These are phyloP conservation scores for Cordyceps pruinosa DNA, from an alignment of 2,329 filamentous ascomycete species.

Conservation along the genomic window DNA sequence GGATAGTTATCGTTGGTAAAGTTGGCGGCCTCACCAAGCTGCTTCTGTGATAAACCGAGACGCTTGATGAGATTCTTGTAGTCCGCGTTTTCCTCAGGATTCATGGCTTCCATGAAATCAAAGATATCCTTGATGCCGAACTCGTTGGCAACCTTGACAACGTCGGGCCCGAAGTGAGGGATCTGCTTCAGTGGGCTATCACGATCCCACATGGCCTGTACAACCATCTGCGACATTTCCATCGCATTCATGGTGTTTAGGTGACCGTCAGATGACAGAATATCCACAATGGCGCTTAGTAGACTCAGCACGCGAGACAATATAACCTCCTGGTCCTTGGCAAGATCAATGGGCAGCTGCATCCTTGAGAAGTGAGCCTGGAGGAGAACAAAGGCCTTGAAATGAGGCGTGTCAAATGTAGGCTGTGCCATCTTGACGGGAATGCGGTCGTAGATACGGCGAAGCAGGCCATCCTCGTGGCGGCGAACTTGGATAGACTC, in stretches of 20 bases:
- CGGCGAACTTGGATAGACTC: conserved; percentile 90
- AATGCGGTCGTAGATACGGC: conserved; percentile 87
- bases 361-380: conserved; percentile 97
- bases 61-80: conserved; percentile 71
- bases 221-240: conserved; percentile 99
- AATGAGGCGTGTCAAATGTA: conserved; percentile 87
- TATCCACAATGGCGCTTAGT: conserved; percentile 86
- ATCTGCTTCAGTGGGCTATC: conserved; percentile 97
- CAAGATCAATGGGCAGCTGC: conserved; percentile 90
- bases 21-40: conserved; percentile 80
- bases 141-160: conserved; percentile 74
- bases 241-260: conserved; percentile 97
- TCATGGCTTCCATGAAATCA: conserved; percentile 99
- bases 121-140: conserved; percentile 87
- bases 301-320: conserved; percentile 79
- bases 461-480: conserved; percentile 81
- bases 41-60: conserved; percentile 70
- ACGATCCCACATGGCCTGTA: conserved; percentile 98
- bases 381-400: conserved; percentile 95
- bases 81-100: conserved; percentile 82
- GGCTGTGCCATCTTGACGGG: conserved; percentile 91
- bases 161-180: conserved; percentile 81
- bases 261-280: conserved; percentile 90
- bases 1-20: conserved; percentile 98
- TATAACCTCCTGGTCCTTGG: conserved; percentile 89